Evolutionary conservation across 2,329 filamentous ascomycete species (phyloP).

Genomic region (Arthrobotrys conoides): DNA sequence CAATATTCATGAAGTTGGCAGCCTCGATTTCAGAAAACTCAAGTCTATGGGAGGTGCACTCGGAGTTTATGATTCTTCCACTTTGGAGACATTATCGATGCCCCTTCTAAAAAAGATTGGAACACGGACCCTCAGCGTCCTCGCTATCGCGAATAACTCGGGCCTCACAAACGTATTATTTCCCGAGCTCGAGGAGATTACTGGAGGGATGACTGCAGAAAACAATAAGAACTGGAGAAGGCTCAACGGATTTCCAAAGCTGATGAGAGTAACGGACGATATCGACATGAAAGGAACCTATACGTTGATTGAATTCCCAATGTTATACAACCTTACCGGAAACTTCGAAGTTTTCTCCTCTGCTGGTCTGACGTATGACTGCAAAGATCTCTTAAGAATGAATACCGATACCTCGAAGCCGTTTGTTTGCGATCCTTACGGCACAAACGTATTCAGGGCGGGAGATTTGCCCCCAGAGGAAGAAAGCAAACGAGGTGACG

Average conservation of each 20-base stretch:
- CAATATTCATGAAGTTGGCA: conserved; percentile 52
- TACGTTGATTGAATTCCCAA: conserved; percentile 49
- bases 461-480: conserved; percentile 33
- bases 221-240: conserved; percentile 50
- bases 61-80: conserved; percentile 50
- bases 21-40: conserved; percentile 33
- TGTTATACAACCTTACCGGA: conserved; percentile 56
- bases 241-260: conserved; percentile 49
- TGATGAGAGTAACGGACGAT: conserved; percentile 47
- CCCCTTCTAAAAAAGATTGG: conserved; percentile 47
- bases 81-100: conserved; percentile 29
- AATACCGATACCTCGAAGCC: conserved; percentile 58
- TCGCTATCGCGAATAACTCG: conserved; percentile 55
- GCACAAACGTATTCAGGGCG: conserved; percentile 44
- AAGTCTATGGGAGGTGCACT: conserved; percentile 48
- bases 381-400: conserved; percentile 44
- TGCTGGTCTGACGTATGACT: conserved; percentile 32
- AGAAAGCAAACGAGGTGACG: background rate
- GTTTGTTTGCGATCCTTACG: conserved; percentile 54
- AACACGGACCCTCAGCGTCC: conserved; percentile 44
- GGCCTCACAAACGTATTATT: conserved; percentile 38
- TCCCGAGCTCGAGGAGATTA: conserved; percentile 43
- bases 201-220: conserved; percentile 44
- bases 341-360: conserved; percentile 43
- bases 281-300: conserved; percentile 46